These are phyloP conservation scores for Penicillium sp. DNA, from an alignment of 2,329 filamentous ascomycete genomes.

Conservation along the genomic window DNA sequence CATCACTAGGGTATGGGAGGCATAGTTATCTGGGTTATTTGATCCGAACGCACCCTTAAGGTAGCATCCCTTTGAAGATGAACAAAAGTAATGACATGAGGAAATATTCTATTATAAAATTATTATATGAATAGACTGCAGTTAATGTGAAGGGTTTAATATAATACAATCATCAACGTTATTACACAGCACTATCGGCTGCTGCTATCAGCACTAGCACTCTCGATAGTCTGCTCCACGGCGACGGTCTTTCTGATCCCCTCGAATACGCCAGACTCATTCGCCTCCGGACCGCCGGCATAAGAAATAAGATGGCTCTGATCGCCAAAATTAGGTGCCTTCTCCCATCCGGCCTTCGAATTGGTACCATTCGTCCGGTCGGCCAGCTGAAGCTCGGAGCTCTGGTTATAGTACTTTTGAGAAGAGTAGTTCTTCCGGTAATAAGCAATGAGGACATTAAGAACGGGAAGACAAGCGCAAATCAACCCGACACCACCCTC, in stretches of 20 bases:
- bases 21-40: background rate
- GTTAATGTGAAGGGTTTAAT: background rate
- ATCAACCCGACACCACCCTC: conserved; percentile 40
- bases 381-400: conserved; percentile 29
- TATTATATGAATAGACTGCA: background rate
- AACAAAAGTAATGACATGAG: background rate
- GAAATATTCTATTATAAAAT: background rate
- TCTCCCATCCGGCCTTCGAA: conserved; percentile 19
- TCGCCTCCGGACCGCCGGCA: conserved; percentile 24
- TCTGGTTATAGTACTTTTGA: conserved; percentile 29
- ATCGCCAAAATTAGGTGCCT: conserved; percentile 25
- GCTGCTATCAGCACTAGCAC: conserved; percentile 1
- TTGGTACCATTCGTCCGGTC: conserved; percentile 21
- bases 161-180: background rate
- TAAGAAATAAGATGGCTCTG: conserved; percentile 34
- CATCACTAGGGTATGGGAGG: no score
- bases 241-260: conserved; percentile 23
- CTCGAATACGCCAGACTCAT: conserved; percentile 4
- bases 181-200: conserved; percentile 5
- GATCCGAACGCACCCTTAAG: background rate
- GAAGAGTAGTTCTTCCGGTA: conserved; percentile 29
- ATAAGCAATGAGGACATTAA: conserved; percentile 32
- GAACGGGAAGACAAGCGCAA: conserved; percentile 38
- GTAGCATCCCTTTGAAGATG: background rate
- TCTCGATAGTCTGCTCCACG: conserved; percentile 20